Evolutionary conservation across 352 stramenopile genomes (phyloP), one percentile per base, ranked within the genome.

Genomic region (Pythium vanterpoolii): DNA sequence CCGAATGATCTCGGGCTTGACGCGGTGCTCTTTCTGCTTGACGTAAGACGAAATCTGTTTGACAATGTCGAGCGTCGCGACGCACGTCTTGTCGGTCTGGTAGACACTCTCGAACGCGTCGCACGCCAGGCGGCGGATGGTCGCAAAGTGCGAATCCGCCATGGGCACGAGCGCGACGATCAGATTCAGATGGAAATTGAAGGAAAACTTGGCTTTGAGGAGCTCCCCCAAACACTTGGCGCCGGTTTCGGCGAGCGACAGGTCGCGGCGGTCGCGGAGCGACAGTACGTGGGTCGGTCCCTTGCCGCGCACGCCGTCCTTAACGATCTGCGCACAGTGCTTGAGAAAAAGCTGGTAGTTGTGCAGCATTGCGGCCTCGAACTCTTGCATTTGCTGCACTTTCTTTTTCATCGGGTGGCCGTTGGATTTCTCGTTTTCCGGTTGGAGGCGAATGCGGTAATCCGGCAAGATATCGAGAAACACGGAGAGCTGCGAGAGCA

Each of bases 401-500:
- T 88, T 87, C 62, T 95, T 95, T 72, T 95, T 95, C 60, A 83
- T 73, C 9, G 83, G 83, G 0, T 78, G 79, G 31, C 88, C 88
- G 23, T 87, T 77, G 0, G 44, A 62, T 62, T 88, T 81, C 62
- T 98, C 93, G 3, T 63, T 61, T 47, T 90, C 74, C 1, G 79
- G 95, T 30, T 91, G 80, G 23, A 89, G 60, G 57, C 95, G 90
- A 49, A 99, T 98, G 50, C 95, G 86, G 76, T 99, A 98, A 57
- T 92, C 83, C 0, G 96, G 96, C 30, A 98, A 50, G 30, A 99
- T 97, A 54, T 99, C 96, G 39, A 97, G 76, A 55, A 98, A 98
- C 30, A 99, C 90, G 1, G 95, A 96, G 16, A 98, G 69, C 46
- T 98, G 73, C 8, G 93, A 98, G 44, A 98, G 74, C 63, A 98